Evolutionary conservation across 306 rosid species (phyloP).

Genomic region (Pterocarpus macrocarpus): DNA sequence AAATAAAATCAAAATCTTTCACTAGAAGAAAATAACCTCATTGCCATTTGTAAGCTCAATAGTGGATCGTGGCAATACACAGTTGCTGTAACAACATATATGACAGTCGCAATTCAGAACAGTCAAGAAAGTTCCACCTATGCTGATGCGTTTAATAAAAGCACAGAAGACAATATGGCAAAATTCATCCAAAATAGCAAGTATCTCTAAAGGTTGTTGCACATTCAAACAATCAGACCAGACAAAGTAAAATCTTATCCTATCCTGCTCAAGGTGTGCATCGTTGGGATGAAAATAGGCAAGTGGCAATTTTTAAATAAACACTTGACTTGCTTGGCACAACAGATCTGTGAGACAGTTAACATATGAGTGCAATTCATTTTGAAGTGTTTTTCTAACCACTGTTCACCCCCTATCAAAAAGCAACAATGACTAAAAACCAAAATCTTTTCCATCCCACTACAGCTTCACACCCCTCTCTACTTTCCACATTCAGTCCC

Average conservation of each 20-base stretch:
- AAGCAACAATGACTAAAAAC: background rate
- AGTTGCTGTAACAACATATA: background rate
- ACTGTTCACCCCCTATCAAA: slow-evolving; percentile 4
- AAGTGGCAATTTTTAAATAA: background rate
- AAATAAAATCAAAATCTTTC: background rate
- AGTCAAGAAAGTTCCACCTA: background rate
- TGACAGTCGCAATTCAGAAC: background rate
- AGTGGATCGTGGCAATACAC: background rate
- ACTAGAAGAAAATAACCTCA: background rate
- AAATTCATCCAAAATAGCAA: background rate
- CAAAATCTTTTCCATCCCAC: background rate
- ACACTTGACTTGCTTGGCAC: background rate
- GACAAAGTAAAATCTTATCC: background rate
- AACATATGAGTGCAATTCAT: background rate
- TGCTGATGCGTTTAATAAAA: background rate
- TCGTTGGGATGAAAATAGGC: background rate
- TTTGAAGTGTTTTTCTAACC: too few species aligned
- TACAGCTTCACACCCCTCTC: background rate
- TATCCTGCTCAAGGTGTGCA: background rate
- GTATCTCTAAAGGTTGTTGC: background rate
- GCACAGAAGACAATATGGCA: background rate
- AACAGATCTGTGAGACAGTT: background rate
- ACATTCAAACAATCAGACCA: background rate
- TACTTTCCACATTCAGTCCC: background rate
- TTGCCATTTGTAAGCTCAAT: background rate